phyloP scores from a whole-genome alignment of 768 basidiomycete species.

The Agaricus blazei region DNA sequence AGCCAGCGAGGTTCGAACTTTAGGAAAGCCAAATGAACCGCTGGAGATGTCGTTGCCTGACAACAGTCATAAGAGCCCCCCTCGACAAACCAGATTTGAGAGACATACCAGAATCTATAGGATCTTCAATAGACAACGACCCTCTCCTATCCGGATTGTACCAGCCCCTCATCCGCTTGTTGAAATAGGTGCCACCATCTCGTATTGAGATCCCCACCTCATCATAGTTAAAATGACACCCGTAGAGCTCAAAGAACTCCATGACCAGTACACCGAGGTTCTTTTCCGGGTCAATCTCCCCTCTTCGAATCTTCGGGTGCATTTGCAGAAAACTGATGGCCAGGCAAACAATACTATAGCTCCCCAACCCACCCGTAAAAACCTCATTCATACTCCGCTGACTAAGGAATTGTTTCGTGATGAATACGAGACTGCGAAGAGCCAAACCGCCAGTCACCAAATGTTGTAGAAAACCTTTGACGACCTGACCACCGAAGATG shows the following conservation, averaged over 20 bases:
- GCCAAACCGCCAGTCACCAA: slow-evolving; percentile 46
- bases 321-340: slow-evolving; percentile 95
- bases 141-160: slow-evolving; percentile 47
- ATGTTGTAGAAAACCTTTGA: slow-evolving; percentile 65
- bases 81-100: not conserved
- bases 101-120: slow-evolving; percentile 76
- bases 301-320: slow-evolving; percentile 89
- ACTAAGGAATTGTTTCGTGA: slow-evolving; percentile 86
- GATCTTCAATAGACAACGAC: slow-evolving; percentile 88
- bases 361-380: slow-evolving; percentile 92
- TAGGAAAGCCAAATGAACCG: slow-evolving; percentile 79
- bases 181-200: slow-evolving; percentile 86
- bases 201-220: slow-evolving; percentile 86
- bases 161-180: slow-evolving; percentile 83
- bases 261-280: slow-evolving; percentile 93
- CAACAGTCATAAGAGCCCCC: not conserved
- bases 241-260: slow-evolving; percentile 98
- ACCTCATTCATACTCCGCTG: slow-evolving; percentile 97
- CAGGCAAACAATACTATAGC: slow-evolving; percentile 91
- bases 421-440: slow-evolving; percentile 76
- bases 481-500: slow-evolving; percentile 68
- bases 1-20: slow-evolving; percentile 77
- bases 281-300: slow-evolving; percentile 79
- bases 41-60: slow-evolving; percentile 91
- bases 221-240: slow-evolving; percentile 85